Percentiles rank a stretch among this genome's conserved stretches.
These are phyloP conservation scores for Mycena sanguinolenta DNA, from an alignment of 768 basidiomycete species.

Conservation along the genomic window DNA sequence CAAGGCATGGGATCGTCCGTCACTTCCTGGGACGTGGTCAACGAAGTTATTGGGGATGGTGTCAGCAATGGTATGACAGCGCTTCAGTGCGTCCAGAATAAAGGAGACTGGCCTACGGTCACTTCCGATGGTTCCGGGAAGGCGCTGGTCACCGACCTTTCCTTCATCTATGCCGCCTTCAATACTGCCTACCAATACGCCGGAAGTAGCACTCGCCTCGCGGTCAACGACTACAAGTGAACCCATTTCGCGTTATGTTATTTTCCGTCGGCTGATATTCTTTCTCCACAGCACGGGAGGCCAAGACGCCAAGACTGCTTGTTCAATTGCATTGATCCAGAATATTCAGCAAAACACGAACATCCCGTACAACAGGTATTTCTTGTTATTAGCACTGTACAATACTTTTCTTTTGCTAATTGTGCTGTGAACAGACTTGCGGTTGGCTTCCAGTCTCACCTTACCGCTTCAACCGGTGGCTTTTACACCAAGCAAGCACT, in stretches of 20 bases:
- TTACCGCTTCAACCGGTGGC: constrained; percentile 23
- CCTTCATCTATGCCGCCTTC: constrained; percentile 31
- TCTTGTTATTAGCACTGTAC: neutral
- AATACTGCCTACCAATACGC: constrained; percentile 30
- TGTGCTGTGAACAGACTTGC: constrained; percentile 17
- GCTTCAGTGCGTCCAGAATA: constrained; percentile 35
- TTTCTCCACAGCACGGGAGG: constrained; percentile 28
- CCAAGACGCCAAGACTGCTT: constrained; percentile 32
- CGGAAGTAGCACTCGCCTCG: constrained; percentile 30
- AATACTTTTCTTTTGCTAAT: neutral
- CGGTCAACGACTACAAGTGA: constrained; percentile 34
- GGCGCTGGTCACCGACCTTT: constrained; percentile 29
- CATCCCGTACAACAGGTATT: constrained; percentile 25
- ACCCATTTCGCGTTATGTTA: neutral
- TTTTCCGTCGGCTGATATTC: neutral
- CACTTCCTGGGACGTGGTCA: constrained; percentile 33
- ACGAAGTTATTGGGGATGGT: constrained; percentile 31
- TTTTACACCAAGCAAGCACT: constrained; percentile 31
- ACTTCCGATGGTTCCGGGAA: constrained; percentile 29
- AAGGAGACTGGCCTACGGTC: constrained; percentile 34
- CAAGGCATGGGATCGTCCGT: constrained; percentile 27
- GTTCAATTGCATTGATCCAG: constrained; percentile 20
- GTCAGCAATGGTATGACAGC: constrained; percentile 29
- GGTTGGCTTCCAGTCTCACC: constrained; percentile 32
- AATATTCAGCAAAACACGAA: constrained; percentile 27